Percentiles rank a stretch among this genome's conserved stretches.
These are phyloP conservation scores for Cyberlindnera americana DNA, from an alignment of 805 yeast genomes.

Conservation along the genomic window DNA sequence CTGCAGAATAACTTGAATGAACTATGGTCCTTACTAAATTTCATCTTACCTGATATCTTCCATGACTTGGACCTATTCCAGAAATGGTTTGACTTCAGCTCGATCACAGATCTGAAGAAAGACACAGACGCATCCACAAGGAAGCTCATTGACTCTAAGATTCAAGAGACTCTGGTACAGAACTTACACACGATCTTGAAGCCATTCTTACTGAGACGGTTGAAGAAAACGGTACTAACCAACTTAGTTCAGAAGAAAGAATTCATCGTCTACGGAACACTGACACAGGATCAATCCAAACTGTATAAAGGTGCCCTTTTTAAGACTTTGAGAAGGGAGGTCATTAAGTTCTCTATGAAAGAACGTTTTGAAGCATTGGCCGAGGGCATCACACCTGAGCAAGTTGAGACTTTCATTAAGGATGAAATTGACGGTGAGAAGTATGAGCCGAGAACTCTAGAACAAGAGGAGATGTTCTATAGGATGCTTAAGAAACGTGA, in stretches of 20 bases:
- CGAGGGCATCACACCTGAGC: conserved; percentile 21
- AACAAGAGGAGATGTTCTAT: conserved; percentile 16
- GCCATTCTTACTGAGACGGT: conserved; percentile 81
- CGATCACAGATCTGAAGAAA: conserved; percentile 40
- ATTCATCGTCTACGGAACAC: conserved; percentile 70
- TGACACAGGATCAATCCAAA: conserved; percentile 60
- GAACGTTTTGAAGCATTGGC: conserved; percentile 48
- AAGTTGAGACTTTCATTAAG: conserved; percentile 42
- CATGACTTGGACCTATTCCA: conserved; percentile 87
- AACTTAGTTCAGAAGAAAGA: conserved; percentile 87
- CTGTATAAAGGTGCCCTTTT: conserved; percentile 53
- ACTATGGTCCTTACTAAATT: conserved; percentile 88
- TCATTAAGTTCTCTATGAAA: conserved; percentile 44
- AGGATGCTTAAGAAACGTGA: conserved; percentile 15
- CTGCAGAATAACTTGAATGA: conserved; percentile 87
- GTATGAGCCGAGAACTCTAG: conserved; percentile 15
- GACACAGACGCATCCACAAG: conserved; percentile 37
- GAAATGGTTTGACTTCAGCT: conserved; percentile 88
- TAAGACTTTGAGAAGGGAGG: conserved; percentile 39
- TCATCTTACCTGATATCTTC: conserved; percentile 88
- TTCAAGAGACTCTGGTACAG: conserved; percentile 59
- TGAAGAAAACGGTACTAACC: conserved; percentile 69
- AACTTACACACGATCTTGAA: conserved; percentile 84
- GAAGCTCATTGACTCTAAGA: conserved; percentile 51
- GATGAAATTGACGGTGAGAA: conserved; percentile 33